A percentile compares a stretch with the other conserved stretches of the same genome.
phyloP scores from a whole-genome alignment of 148 eudicot species.

The Talinum fruticosum region DNA sequence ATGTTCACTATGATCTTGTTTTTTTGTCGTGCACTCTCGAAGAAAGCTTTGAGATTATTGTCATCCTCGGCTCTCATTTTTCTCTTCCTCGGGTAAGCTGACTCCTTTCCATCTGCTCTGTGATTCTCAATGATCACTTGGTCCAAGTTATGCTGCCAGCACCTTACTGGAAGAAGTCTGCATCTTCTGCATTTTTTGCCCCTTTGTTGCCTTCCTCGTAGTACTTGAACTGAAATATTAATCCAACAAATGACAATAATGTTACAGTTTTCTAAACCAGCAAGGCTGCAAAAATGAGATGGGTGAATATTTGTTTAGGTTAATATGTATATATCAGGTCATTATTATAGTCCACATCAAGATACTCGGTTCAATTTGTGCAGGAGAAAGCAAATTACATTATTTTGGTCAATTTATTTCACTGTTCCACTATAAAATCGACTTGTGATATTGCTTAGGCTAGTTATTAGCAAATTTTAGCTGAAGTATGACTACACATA shows the following conservation, averaged over 20 bases:
- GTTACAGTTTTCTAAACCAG: no score
- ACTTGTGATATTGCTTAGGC: no score
- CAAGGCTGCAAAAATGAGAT: not conserved
- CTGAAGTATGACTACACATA: not conserved
- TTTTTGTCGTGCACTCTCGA: not conserved
- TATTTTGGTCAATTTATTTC: no score
- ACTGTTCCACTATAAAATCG: no score
- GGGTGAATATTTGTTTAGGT: not conserved
- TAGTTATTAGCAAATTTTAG: not conserved
- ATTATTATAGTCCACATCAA: no score
- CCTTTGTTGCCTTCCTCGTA: not conserved
- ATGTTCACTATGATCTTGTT: not conserved
- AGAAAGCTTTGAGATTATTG: not conserved
- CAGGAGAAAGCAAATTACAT: not conserved
- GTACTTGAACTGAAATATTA: conserved; percentile 1
- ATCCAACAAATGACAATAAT: not conserved
- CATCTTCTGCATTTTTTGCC: not conserved
- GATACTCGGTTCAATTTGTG: not conserved
- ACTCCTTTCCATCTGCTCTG: not conserved
- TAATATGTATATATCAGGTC: not conserved
- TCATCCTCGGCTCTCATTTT: not conserved
- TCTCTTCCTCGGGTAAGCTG: not conserved
- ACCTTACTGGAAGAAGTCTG: not conserved
- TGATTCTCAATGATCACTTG: not conserved
- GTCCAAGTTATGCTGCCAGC: not conserved